These are phyloP conservation scores for Trifolium repens DNA, from an alignment of 306 rosid genomes.

Conservation along the genomic window DNA sequence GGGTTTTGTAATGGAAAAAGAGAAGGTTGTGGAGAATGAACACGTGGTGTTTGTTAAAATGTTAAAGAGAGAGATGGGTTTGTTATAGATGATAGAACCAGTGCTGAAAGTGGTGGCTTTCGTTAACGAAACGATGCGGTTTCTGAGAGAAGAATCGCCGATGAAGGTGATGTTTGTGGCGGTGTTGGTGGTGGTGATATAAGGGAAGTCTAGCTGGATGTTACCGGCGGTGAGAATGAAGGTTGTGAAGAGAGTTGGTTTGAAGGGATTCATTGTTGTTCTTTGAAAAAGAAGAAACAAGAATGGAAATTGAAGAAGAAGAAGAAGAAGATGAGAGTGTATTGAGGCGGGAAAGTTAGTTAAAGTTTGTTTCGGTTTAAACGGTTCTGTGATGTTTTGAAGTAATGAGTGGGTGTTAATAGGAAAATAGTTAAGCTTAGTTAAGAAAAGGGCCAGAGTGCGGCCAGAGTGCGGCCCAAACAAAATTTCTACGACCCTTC, in stretches of 20 bases:
- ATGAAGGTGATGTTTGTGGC: slow-evolving; percentile 71
- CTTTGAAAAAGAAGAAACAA: neutral
- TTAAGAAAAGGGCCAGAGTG: no score
- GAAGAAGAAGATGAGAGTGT: neutral
- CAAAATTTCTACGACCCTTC: no score
- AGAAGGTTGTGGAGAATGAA: slow-evolving; percentile 73
- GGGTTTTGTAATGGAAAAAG: slow-evolving; percentile 59
- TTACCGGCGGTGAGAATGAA: slow-evolving; percentile 23
- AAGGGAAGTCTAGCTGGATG: slow-evolving; percentile 51
- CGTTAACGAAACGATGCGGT: slow-evolving; percentile 66
- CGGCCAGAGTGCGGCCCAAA: no score
- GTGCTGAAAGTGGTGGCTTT: slow-evolving; percentile 54
- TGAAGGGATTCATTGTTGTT: slow-evolving; percentile 37
- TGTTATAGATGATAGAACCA: slow-evolving; percentile 56
- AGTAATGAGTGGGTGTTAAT: no score
- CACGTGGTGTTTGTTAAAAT: slow-evolving; percentile 56
- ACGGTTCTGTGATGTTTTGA: neutral
- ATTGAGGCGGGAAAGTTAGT: slow-evolving; percentile 9
- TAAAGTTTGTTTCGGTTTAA: neutral
- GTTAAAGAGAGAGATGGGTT: slow-evolving; percentile 62
- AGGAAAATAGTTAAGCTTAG: no score
- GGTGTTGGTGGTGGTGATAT: slow-evolving; percentile 62
- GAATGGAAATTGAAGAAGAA: neutral
- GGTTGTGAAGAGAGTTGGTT: slow-evolving; percentile 38
- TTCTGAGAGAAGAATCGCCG: slow-evolving; percentile 76